phyloP scores from a whole-genome alignment of 441 rosid genomes.

The Mallotus repandus region DNA sequence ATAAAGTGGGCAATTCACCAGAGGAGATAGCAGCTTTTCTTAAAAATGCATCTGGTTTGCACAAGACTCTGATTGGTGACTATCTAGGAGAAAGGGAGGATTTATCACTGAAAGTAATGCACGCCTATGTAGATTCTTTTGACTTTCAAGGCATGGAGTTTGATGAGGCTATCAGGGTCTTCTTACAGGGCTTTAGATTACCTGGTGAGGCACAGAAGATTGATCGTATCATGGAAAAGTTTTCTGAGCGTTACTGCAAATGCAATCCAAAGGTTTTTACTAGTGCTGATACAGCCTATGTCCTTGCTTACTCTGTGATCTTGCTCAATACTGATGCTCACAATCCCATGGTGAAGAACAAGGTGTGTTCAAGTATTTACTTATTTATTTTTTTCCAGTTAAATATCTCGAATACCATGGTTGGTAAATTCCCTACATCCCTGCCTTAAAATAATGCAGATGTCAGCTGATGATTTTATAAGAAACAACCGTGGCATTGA shows the following conservation, averaged over 20 bases:
- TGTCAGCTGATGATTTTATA: constrained; percentile 96
- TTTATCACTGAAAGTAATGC: constrained; percentile 90
- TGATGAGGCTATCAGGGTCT: constrained; percentile 92
- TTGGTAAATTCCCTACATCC: constrained; percentile 23
- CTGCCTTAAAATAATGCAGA: constrained; percentile 48
- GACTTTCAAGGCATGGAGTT: constrained; percentile 89
- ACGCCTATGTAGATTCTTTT: constrained; percentile 94
- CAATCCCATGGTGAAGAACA: constrained; percentile 96
- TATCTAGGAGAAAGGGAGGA: constrained; percentile 99
- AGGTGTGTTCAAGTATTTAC: constrained; percentile 51
- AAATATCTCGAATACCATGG: constrained; percentile 24
- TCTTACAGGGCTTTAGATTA: constrained; percentile 89
- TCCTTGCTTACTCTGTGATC: constrained; percentile 97
- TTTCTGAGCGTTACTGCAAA: constrained; percentile 95
- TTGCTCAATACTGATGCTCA: constrained; percentile 98
- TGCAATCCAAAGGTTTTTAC: constrained; percentile 92
- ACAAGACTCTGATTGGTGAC: constrained; percentile 91
- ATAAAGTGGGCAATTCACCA: constrained; percentile 89
- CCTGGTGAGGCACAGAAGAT: constrained; percentile 99
- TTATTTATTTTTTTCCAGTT: constrained; percentile 16
- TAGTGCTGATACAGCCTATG: constrained; percentile 98
- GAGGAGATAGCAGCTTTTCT: constrained; percentile 97
- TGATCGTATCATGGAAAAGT: constrained; percentile 98
- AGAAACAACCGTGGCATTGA: constrained; percentile 99
- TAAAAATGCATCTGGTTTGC: constrained; percentile 79